phyloP scores from a whole-genome alignment of 768 basidiomycete species.

The Leccinum ochraceum region DNA sequence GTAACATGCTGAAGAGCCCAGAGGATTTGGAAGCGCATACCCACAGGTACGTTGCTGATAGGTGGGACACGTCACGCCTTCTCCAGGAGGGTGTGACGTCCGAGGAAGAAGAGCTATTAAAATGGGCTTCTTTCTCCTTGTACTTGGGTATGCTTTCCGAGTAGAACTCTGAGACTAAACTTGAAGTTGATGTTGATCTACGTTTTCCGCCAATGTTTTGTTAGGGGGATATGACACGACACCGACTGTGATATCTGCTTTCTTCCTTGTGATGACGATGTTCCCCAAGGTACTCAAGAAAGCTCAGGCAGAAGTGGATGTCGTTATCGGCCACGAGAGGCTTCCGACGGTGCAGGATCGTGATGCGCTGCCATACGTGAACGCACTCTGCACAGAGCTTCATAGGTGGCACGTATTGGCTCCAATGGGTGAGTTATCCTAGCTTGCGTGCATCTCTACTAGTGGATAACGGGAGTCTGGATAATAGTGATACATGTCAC shows the following conservation, averaged over 20 bases:
- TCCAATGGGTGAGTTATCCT: constrained; percentile 5
- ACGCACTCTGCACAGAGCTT: constrained; percentile 20
- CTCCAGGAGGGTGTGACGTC: constrained; percentile 5
- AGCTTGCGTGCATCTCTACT: background rate
- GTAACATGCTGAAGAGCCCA: constrained; percentile 4
- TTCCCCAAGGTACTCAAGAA: constrained; percentile 8
- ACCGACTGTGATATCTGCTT: constrained; percentile 8
- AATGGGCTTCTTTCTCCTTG: constrained; percentile 20
- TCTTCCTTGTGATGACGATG: constrained; percentile 23
- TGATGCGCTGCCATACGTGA: constrained; percentile 16
- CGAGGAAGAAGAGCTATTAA: constrained; percentile 13
- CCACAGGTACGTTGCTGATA: constrained; percentile 1
- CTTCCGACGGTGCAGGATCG: constrained; percentile 16
- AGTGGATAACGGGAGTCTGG: background rate
- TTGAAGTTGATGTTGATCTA: background rate
- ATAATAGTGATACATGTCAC: background rate
- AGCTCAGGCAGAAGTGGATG: constrained; percentile 18
- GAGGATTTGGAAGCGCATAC: constrained; percentile 7
- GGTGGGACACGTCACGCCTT: constrained; percentile 3
- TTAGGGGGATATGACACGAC: constrained; percentile 31
- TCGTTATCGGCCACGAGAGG: constrained; percentile 9
- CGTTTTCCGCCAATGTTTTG: background rate
- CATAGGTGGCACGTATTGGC: constrained; percentile 6
- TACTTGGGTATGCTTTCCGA: constrained; percentile 13
- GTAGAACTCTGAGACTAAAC: no score